Base-by-base conservation (phyloP, 805 yeast genomes). In the Lipomyces chichibuensis region DNA sequence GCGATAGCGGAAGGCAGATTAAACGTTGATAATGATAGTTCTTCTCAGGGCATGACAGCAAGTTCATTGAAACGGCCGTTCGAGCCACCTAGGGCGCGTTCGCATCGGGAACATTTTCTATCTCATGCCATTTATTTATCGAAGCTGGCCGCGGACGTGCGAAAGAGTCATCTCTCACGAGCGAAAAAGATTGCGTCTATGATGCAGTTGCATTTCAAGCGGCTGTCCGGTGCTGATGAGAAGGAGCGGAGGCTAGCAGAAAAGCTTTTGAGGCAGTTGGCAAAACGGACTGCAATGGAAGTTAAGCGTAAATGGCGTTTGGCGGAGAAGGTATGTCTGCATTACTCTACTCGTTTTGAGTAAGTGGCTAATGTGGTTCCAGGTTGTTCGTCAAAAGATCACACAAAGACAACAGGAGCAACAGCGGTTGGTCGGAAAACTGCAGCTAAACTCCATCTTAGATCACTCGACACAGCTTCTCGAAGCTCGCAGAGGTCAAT, bases 281-380 rank as follows among this genome's bases (percentile, higher is more conserved):
- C 97, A n/a, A 85, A 91, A 72, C 84, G 88, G 59, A 90, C 96
- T 0, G 89, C 90, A 1, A 88, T 86, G 73, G 92, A 92, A 56
- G 97, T 95, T 11, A 89, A 89, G 77, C 92, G 88, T 76, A 87
- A 95, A 74, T 95, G 99, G 99, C 80, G 83, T 27, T 83, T 92
- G 59, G 99, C 98, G 1, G 91, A 88, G 69, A 92, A 90, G 76
- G 72, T 67, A 39, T 59, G 96, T 91, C 0, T 88, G 85, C 75
- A 83, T 43, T 7, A 43, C 3, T 23, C 20, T n/a, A 17, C 20
- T 17, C 17, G 17, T 11, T 17, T 2, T 43, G 6, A 11, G 20
- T n/a, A n/a, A n/a, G 1, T 23, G 23, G 37, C 27, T 63, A 29
- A 29, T 58, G 39, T 32, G 13, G 25, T 51, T 39, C 11, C 32